Percentiles rank a stretch among this genome's conserved stretches.
phyloP scores from a whole-genome alignment of 108 stramenopile species.

The Mediolabrus comicus region DNA sequence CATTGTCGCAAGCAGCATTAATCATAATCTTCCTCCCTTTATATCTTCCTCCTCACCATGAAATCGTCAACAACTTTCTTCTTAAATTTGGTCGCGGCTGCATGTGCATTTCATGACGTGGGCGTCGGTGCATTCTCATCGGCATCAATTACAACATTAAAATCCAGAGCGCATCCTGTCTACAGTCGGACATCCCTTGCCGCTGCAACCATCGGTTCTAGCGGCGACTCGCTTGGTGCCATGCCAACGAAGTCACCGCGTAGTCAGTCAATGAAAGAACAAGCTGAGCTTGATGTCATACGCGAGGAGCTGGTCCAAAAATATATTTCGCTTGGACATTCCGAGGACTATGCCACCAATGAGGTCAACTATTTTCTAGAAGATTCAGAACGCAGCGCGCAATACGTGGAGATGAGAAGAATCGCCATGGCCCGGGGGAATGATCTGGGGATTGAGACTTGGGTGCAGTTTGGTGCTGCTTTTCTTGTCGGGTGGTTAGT shows the following conservation, averaged over 20 bases:
- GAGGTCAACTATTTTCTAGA: conserved; percentile 47
- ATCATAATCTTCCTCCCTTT: background rate
- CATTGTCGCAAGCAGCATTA: no score
- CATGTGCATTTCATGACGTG: background rate
- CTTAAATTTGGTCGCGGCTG: background rate
- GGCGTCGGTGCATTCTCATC: background rate
- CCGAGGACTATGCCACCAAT: conserved; percentile 35
- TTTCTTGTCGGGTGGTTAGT: conserved; percentile 33
- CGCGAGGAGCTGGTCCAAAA: conserved; percentile 41
- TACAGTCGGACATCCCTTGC: conserved; percentile 6
- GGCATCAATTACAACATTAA: background rate
- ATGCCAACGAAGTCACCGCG: conserved; percentile 6
- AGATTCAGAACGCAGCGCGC: conserved; percentile 35
- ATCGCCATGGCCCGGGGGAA: conserved; percentile 43
- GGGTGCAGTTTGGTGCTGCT: conserved; percentile 38
- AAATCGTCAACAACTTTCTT: background rate
- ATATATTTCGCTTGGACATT: conserved; percentile 39
- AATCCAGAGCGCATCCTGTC: background rate
- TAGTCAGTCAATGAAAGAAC: conserved; percentile 28
- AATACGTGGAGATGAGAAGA: conserved; percentile 48
- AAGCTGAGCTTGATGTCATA: conserved; percentile 36
- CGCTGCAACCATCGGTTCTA: conserved; percentile 31
- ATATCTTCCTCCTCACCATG: background rate
- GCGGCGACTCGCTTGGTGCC: conserved; percentile 18
- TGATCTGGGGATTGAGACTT: conserved; percentile 42